These are phyloP conservation scores for Scytalidium lignicola DNA, from an alignment of 2,329 filamentous ascomycete species.

Conservation along the genomic window DNA sequence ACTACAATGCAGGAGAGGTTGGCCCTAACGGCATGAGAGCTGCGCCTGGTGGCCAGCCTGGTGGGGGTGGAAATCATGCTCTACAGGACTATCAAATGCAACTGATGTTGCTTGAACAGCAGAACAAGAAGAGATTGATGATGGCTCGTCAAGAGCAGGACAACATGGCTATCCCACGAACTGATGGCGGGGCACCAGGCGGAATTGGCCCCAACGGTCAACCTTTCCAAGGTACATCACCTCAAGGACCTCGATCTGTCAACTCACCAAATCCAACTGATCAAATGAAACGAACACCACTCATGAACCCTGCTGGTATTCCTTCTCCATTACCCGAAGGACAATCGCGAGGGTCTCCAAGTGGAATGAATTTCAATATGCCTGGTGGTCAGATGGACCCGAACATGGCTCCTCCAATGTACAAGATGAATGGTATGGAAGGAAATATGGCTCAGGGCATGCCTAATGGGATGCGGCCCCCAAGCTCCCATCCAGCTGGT, in stretches of 20 bases:
- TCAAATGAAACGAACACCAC: conserved; percentile 74
- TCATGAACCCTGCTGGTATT: conserved; percentile 64
- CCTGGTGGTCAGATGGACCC: conserved; percentile 53
- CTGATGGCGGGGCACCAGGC: conserved; percentile 41
- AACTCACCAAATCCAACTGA: conserved; percentile 74
- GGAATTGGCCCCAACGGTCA: conserved; percentile 52
- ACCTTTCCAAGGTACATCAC: conserved; percentile 64
- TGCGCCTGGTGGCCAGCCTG: conserved; percentile 38
- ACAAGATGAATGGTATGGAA: conserved; percentile 43
- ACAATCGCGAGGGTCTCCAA: conserved; percentile 62
- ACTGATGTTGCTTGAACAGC: conserved; percentile 78
- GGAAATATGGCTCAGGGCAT: conserved; percentile 53
- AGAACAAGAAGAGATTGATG: conserved; percentile 81
- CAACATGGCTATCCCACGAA: conserved; percentile 45
- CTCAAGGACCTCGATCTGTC: conserved; percentile 59
- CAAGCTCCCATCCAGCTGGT: conserved; percentile 59
- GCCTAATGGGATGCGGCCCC: conserved; percentile 62
- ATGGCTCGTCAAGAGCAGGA: conserved; percentile 79
- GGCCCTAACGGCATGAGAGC: conserved; percentile 54
- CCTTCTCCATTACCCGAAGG: conserved; percentile 69
- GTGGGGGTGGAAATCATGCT: conserved; percentile 56
- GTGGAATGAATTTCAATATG: conserved; percentile 58
- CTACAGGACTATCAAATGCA: conserved; percentile 89
- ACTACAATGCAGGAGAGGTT: conserved; percentile 62
- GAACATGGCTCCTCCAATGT: conserved; percentile 53